phyloP scores from a whole-genome alignment of 2,329 filamentous ascomycete genomes.

The Exophiala phaeomuriformis region DNA sequence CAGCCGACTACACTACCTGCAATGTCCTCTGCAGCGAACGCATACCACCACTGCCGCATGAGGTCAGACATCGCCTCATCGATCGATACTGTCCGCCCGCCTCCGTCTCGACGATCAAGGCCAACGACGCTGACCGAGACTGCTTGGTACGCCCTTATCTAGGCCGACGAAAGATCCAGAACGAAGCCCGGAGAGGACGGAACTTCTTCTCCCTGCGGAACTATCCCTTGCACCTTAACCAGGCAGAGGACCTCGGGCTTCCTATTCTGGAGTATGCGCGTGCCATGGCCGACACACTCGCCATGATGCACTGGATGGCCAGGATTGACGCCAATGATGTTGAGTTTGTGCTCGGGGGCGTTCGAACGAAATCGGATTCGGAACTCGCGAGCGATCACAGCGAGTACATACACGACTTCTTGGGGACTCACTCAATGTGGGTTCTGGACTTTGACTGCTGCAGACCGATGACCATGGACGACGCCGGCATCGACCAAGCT shows the following conservation, averaged over 20 bases:
- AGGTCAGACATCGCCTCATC: constrained; percentile 30
- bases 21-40: constrained; percentile 33
- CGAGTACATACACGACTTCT: constrained; percentile 27
- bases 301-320: constrained; percentile 45
- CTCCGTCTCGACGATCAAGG: constrained; percentile 25
- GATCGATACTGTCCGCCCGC: constrained; percentile 31
- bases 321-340: constrained; percentile 48
- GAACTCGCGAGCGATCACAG: background rate
- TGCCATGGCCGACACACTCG: constrained; percentile 46
- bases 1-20: constrained; percentile 6
- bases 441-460: constrained; percentile 45
- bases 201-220: constrained; percentile 41
- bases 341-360: constrained; percentile 46
- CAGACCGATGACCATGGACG: constrained; percentile 35
- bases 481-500: constrained; percentile 38
- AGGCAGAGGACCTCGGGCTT: constrained; percentile 42
- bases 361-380: background rate
- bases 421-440: constrained; percentile 34
- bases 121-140: constrained; percentile 35
- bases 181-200: constrained; percentile 17
- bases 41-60: constrained; percentile 31
- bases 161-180: constrained; percentile 32
- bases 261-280: constrained; percentile 34
- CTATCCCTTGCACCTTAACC: constrained; percentile 44
- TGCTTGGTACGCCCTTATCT: constrained; percentile 48